A percentile compares a stretch with the other conserved stretches of the same genome.
These are phyloP conservation scores for Fusarium vanettenii DNA, from an alignment of 2,329 filamentous ascomycete genomes.

Conservation along the genomic window DNA sequence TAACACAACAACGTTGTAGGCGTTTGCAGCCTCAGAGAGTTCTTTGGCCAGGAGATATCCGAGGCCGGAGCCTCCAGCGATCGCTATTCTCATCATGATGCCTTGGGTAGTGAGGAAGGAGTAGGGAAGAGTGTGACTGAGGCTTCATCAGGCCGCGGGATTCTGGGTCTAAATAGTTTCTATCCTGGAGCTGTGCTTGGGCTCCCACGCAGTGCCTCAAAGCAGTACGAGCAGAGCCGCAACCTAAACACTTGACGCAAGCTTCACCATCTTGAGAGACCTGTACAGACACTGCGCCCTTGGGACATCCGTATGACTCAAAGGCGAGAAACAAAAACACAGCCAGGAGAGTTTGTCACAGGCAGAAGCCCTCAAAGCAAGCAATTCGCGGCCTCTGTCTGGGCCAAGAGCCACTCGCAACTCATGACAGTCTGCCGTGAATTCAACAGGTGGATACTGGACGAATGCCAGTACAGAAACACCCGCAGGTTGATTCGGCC, in stretches of 20 bases:
- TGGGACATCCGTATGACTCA: slow-evolving; percentile 24
- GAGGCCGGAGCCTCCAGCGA: slow-evolving; percentile 60
- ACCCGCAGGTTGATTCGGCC: slow-evolving; percentile 8
- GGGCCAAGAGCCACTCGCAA: slow-evolving; percentile 24
- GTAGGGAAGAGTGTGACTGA: slow-evolving; percentile 18
- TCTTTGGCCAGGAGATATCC: slow-evolving; percentile 61
- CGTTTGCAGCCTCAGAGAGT: slow-evolving; percentile 67
- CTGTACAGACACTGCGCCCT: slow-evolving; percentile 9
- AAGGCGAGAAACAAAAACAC: slow-evolving; percentile 25
- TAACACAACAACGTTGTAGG: slow-evolving; percentile 76
- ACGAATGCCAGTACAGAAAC: slow-evolving; percentile 29
- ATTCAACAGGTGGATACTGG: slow-evolving; percentile 26
- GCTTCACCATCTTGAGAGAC: slow-evolving; percentile 1
- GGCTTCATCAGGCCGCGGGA: slow-evolving; percentile 24
- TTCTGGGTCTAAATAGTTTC: slow-evolving; percentile 36
- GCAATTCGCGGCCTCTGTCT: slow-evolving; percentile 17
- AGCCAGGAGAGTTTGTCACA: slow-evolving; percentile 28
- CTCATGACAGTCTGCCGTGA: slow-evolving; percentile 27
- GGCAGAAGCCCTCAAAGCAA: slow-evolving; percentile 38
- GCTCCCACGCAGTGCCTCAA: slow-evolving; percentile 9
- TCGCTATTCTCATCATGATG: slow-evolving; percentile 62
- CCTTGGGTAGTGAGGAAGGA: background rate
- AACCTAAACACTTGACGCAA: slow-evolving; percentile 23
- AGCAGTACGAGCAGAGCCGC: slow-evolving; percentile 32
- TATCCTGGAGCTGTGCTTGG: background rate